These are phyloP conservation scores for Trypanosoma mega DNA, from an alignment of 208 protist species.

Conservation along the genomic window DNA sequence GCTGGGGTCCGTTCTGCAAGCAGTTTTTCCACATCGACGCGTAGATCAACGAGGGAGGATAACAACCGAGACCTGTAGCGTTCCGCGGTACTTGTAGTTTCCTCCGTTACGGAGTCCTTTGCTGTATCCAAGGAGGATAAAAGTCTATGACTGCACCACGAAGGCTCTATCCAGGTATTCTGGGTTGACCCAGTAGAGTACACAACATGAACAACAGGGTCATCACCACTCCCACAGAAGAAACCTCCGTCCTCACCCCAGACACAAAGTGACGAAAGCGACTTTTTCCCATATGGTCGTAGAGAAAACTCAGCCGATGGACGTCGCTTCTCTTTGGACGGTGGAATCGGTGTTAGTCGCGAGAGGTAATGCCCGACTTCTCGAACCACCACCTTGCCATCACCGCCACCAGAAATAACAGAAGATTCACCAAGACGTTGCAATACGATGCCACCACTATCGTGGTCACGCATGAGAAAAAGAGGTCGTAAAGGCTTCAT, in stretches of 20 bases:
- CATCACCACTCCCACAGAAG: slow-evolving; percentile 29
- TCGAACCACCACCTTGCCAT: slow-evolving; percentile 60
- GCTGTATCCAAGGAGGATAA: not conserved
- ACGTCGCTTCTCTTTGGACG: slow-evolving; percentile 78
- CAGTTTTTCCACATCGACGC: slow-evolving; percentile 34
- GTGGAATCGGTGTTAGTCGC: slow-evolving; percentile 59
- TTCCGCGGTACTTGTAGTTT: slow-evolving; percentile 5
- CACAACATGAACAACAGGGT: slow-evolving; percentile 28
- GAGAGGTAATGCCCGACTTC: slow-evolving; percentile 68
- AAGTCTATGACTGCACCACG: slow-evolving; percentile 24
- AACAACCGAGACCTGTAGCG: slow-evolving; percentile 12
- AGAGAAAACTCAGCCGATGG: slow-evolving; percentile 34
- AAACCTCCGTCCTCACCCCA: slow-evolving; percentile 21
- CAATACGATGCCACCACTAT: slow-evolving; percentile 57
- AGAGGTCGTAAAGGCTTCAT: slow-evolving; percentile 53
- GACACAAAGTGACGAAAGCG: slow-evolving; percentile 39
- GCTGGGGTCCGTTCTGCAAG: slow-evolving; percentile 50
- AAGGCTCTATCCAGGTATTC: slow-evolving; percentile 45
- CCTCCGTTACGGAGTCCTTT: not conserved
- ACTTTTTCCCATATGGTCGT: slow-evolving; percentile 51
- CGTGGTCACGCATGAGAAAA: slow-evolving; percentile 76
- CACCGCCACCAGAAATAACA: slow-evolving; percentile 59
- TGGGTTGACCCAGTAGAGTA: not conserved
- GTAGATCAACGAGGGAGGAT: slow-evolving; percentile 19
- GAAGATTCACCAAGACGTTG: slow-evolving; percentile 31